Conservation (phyloP, 495 filamentous ascomycete species). For the Aspergillus diversus region DNA sequence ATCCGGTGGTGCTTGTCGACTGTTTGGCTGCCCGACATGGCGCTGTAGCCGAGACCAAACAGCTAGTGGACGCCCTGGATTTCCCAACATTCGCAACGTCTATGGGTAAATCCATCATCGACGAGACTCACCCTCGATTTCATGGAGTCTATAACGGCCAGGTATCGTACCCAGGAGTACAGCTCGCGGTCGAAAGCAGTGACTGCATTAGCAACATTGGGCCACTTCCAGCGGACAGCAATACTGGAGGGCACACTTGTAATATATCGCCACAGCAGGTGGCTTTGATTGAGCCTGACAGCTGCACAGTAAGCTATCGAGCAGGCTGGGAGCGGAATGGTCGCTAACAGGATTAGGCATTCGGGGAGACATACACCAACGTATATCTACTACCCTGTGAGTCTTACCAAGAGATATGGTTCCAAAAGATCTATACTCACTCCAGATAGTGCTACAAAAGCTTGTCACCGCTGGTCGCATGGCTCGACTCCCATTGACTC, state of each 20-base stretch:
- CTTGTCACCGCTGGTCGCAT: neutral
- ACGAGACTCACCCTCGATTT: constrained; percentile 39
- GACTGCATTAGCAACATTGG: constrained; percentile 42
- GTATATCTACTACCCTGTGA: no score
- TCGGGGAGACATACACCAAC: no score
- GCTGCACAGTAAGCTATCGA: no score
- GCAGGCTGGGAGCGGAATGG: no score
- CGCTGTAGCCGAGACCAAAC: constrained; percentile 29
- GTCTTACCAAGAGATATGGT: no score
- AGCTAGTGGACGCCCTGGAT: constrained; percentile 34
- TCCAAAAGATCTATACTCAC: neutral
- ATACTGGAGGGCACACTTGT: constrained; percentile 32
- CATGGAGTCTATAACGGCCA: constrained; percentile 40
- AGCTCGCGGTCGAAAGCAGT: constrained; percentile 26
- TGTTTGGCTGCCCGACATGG: constrained; percentile 28
- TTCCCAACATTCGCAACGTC: constrained; percentile 37
- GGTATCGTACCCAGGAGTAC: constrained; percentile 24
- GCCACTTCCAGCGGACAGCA: constrained; percentile 41
- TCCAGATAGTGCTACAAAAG: neutral
- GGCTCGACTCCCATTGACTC: neutral
- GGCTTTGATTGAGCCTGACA: no score
- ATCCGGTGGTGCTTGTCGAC: constrained; percentile 43
- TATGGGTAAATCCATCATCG: constrained; percentile 43
- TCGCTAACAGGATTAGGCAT: no score
- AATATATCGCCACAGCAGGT: no score